Percentiles rank a stretch among this genome's conserved stretches.
These are phyloP conservation scores for Eucalyptus regnans DNA, from an alignment of 345 rosid species.

Conservation along the genomic window DNA sequence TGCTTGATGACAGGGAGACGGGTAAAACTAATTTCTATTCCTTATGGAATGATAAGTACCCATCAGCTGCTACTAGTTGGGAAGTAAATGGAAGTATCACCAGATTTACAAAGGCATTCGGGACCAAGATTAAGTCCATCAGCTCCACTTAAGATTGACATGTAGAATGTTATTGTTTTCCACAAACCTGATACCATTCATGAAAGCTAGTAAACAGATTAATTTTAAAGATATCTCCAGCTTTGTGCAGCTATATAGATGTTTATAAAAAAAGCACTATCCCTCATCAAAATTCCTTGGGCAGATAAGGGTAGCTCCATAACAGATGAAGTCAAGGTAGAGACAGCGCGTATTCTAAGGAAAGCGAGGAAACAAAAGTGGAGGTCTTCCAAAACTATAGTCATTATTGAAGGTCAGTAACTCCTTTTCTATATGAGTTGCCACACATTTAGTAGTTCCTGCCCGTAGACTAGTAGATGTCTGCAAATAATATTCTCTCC, in stretches of 20 bases:
- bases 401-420: too few relatives aligned
- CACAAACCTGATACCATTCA: background rate
- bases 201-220: background rate
- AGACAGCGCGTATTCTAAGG: slow-evolving; percentile 48
- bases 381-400: too few relatives aligned
- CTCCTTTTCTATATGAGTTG: too few relatives aligned
- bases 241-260: background rate
- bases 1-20: slow-evolving; percentile 40
- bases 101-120: background rate
- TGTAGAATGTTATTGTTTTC: background rate
- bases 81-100: background rate
- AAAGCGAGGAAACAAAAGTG: slow-evolving; percentile 83
- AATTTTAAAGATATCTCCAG: background rate
- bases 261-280: background rate
- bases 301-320: background rate
- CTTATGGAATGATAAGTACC: background rate
- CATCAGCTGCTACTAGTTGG: background rate
- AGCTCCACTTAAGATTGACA: background rate
- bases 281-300: background rate
- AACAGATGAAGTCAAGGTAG: slow-evolving; percentile 31
- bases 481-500: too few relatives aligned
- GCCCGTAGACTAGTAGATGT: too few relatives aligned
- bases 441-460: too few relatives aligned
- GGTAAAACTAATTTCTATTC: slow-evolving; percentile 20
- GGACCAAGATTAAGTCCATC: background rate